These are phyloP conservation scores for Luffa acutangula DNA, from an alignment of 306 rosid genomes.

Conservation along the genomic window DNA sequence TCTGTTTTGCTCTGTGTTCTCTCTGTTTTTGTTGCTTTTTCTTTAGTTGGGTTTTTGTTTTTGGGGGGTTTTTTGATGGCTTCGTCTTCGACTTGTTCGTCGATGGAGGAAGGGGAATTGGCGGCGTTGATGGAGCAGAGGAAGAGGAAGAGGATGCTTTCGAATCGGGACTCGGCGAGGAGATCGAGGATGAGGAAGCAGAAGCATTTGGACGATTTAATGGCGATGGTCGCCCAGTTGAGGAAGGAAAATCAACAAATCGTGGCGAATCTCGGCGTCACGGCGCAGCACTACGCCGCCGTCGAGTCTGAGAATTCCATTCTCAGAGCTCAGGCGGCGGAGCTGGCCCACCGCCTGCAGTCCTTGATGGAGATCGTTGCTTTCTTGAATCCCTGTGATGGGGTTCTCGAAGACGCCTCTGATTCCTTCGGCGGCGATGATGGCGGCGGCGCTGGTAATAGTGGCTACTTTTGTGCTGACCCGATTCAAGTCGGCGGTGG, in stretches of 20 bases:
- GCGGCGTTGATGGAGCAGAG: constrained; percentile 58
- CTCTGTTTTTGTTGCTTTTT: not conserved
- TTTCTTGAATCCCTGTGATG: constrained; percentile 23
- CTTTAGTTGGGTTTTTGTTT: not conserved
- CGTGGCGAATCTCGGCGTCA: constrained; percentile 36
- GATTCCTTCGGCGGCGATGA: not conserved
- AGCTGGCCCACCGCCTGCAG: constrained; percentile 48
- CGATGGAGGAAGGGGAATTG: constrained; percentile 40
- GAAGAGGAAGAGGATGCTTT: constrained; percentile 88
- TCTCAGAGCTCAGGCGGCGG: constrained; percentile 61
- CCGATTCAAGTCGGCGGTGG: not conserved
- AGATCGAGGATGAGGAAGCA: constrained; percentile 88
- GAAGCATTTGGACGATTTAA: constrained; percentile 83
- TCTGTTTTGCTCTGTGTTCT: constrained; percentile 30
- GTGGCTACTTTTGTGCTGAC: not conserved
- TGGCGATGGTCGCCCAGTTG: constrained; percentile 43
- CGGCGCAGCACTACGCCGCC: constrained; percentile 43
- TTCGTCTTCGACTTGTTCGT: constrained; percentile 39
- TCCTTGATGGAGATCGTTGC: constrained; percentile 52
- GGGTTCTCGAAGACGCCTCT: not conserved
- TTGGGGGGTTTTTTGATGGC: constrained; percentile 35
- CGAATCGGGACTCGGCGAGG: constrained; percentile 89
- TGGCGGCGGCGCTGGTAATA: not conserved
- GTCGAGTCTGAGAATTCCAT: constrained; percentile 74
- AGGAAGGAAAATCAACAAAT: constrained; percentile 70